Conservation (phyloP, 2,329 filamentous ascomycete species). For the Trichoderma brevicompactum region DNA sequence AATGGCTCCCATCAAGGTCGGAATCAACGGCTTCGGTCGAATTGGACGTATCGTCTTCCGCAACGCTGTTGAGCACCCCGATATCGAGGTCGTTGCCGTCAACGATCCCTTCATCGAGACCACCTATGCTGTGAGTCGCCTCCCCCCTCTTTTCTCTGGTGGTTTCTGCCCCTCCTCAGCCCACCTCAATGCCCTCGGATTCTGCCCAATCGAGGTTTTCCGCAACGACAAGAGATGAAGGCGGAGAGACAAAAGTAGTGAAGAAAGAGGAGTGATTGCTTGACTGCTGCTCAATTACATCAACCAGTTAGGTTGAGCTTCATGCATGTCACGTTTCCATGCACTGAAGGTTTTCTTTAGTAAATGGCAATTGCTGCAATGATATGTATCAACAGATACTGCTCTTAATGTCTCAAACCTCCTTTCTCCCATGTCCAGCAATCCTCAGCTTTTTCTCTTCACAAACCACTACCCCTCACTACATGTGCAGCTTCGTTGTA, state of each 20-base stretch:
- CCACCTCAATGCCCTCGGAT: not conserved
- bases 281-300: no score
- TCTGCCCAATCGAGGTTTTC: not conserved
- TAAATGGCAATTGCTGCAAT: no score
- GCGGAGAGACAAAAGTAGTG: no score
- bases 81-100: constrained; percentile 92
- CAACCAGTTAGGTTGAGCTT: no score
- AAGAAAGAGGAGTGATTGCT: no score
- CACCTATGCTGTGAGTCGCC: constrained; percentile 85
- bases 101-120: constrained; percentile 99
- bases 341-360: no score
- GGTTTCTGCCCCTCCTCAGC: constrained; percentile 20
- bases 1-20: constrained; percentile 67
- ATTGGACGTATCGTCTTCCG: constrained; percentile 99
- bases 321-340: no score
- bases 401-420: no score
- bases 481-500: not conserved
- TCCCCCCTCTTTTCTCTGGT: constrained; percentile 24
- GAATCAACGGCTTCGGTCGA: constrained; percentile 99
- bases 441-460: no score
- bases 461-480: not conserved
- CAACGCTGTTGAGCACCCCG: constrained; percentile 88
- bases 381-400: no score
- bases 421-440: not conserved
- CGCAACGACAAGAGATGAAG: not conserved